Conservation (phyloP, 2,329 filamentous ascomycete species). For the Cercospora sesami region DNA sequence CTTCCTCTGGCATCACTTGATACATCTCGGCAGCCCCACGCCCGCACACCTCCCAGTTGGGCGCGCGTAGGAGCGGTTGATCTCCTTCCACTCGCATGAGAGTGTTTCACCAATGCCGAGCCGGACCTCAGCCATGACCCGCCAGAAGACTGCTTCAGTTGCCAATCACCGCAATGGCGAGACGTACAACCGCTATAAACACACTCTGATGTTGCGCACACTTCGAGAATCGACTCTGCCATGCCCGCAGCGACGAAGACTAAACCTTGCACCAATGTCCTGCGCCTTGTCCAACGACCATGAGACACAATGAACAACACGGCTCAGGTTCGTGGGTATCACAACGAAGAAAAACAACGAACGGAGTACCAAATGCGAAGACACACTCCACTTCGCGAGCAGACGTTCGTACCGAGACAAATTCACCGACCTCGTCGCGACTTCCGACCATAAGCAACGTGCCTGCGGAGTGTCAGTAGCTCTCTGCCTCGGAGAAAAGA, state of each 20-base stretch:
- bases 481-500: background rate
- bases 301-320: background rate
- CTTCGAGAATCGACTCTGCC: background rate
- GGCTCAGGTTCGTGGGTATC: background rate
- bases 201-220: background rate
- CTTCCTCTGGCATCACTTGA: background rate
- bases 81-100: background rate
- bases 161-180: background rate
- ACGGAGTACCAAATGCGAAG: background rate
- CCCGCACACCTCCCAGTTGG: background rate
- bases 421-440: slow-evolving; percentile 7
- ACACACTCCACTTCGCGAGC: background rate
- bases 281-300: background rate
- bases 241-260: background rate
- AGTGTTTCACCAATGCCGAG: background rate
- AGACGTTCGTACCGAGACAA: background rate
- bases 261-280: background rate
- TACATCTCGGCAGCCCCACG: background rate
- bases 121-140: background rate
- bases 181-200: background rate
- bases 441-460: slow-evolving; percentile 17
- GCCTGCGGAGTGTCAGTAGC: background rate
- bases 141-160: background rate
- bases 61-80: background rate
- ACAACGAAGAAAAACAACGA: background rate